Evolutionary conservation across 805 yeast genomes (phyloP).

Genomic region (Wickerhamomyces hampshirensis): DNA sequence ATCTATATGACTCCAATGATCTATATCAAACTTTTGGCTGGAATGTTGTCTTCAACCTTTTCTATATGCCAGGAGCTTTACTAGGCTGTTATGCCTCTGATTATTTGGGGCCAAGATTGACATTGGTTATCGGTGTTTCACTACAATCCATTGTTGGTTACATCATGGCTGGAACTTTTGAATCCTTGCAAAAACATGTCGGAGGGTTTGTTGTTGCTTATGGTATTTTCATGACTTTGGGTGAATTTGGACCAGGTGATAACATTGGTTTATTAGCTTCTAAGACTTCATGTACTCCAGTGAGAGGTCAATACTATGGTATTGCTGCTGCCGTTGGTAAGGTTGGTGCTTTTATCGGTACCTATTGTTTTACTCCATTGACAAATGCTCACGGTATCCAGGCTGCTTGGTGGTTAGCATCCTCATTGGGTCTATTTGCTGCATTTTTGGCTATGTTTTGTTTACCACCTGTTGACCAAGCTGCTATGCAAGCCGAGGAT

Average conservation of each 20-base stretch:
- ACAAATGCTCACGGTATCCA: conserved; percentile 61
- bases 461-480: conserved; percentile 80
- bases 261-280: conserved; percentile 85
- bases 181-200: conserved; percentile 49
- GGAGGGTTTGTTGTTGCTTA: conserved; percentile 82
- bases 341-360: conserved; percentile 89
- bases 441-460: conserved; percentile 65
- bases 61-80: conserved; percentile 87
- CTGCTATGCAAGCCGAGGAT: conserved; percentile 77
- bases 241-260: conserved; percentile 95
- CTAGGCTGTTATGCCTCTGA: conserved; percentile 85
- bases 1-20: conserved; percentile 53
- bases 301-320: conserved; percentile 89
- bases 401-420: conserved; percentile 79
- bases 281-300: conserved; percentile 79
- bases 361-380: conserved; percentile 82
- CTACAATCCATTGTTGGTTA: conserved; percentile 77
- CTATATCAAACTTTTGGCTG: conserved; percentile 81
- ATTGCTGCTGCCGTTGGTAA: conserved; percentile 90
- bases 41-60: conserved; percentile 83
- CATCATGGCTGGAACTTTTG: conserved; percentile 72
- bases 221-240: conserved; percentile 82
- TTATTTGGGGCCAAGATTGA: conserved; percentile 84
- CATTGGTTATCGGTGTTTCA: conserved; percentile 63
- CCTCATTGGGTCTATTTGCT: conserved; percentile 69